Base-by-base conservation (phyloP, 148 eudicot species). In the Hydrangea macrophylla region DNA sequence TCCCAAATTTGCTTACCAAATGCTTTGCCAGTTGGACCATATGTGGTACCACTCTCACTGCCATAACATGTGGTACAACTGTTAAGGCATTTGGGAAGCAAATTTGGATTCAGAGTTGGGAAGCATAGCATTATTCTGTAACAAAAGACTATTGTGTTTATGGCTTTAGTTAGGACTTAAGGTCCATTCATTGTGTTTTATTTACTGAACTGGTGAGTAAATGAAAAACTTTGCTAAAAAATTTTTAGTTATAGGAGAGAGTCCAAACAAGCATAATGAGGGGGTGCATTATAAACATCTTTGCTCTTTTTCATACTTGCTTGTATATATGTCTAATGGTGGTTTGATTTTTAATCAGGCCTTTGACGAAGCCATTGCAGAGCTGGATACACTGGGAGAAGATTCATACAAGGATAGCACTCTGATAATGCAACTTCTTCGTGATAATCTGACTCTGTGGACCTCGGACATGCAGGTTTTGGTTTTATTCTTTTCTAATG, bases 401-500 rank as follows among this genome's bases (percentile, higher is more conserved):
- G 79, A 76, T 26, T 76, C 79, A 6, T 76, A 76, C 75, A 76
- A 76, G 67, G 79, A 76, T 45, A 76, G 79, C 71, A 76, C 79
- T 58, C 63, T 76, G 55, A 76, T 76, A 44, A 76, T 76, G 79
- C 79, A 76, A 58, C 79, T 76, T 30, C 79, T 76, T 51, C 75
- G 75, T 13, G 79, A 76, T 61, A 76, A 76, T 31, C 61, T 76
- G 40, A 70, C 78, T 62, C 31, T 71, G 60, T 71, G 74, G 74
- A 71, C 74, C 62, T 71, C 74, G 12, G 74, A 71, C 54, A 62
- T 71, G 74, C 71, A 68, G 71, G 71, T 68, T 39, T 51, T 23
- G 15, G 12, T 36, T 37, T 48, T 15, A 18, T 25, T 56, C 53
- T 39, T 68, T 68, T 27, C 48, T 55, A 33, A 37, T 18, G 6